phyloP scores from a whole-genome alignment of 352 stramenopile species.

The Pythium guiyangense region DNA sequence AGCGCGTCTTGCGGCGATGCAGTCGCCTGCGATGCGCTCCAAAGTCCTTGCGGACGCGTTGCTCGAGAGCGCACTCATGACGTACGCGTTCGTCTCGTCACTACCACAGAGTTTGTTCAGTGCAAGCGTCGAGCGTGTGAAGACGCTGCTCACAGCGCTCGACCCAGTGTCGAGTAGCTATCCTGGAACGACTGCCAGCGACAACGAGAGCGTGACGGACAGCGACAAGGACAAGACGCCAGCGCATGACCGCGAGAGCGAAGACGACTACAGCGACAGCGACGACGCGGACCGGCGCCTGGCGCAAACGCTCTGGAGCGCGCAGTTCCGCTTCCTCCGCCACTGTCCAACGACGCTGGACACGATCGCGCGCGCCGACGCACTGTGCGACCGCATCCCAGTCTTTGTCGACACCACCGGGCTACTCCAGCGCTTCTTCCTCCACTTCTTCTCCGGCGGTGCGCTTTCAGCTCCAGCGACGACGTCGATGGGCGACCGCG shows the following conservation, averaged over 20 bases:
- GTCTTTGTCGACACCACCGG: conserved; percentile 38
- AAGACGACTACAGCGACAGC: background rate
- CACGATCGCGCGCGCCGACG: conserved; percentile 21
- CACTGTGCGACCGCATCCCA: conserved; percentile 30
- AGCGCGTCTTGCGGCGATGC: background rate
- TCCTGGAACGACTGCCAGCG: background rate
- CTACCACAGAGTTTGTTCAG: background rate
- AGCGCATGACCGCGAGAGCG: background rate
- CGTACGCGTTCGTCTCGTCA: conserved; percentile 15
- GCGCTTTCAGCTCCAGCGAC: conserved; percentile 15
- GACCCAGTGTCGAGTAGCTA: background rate
- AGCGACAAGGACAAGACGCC: too few species aligned
- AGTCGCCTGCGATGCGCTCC: background rate
- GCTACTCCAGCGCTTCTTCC: conserved; percentile 38
- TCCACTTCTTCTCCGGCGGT: conserved; percentile 42
- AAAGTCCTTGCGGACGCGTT: conserved; percentile 5
- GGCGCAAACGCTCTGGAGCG: conserved; percentile 25
- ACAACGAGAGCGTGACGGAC: too few species aligned
- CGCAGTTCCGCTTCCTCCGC: conserved; percentile 33
- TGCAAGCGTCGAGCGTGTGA: background rate
- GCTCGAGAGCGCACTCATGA: conserved; percentile 1
- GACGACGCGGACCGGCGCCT: background rate
- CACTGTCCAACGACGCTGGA: conserved; percentile 5
- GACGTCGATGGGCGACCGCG: conserved; percentile 5
- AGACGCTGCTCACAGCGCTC: conserved; percentile 1